Evolutionary conservation across 164 flowering plant genomes (phyloP).

Genomic region (Protea cynaroides): DNA sequence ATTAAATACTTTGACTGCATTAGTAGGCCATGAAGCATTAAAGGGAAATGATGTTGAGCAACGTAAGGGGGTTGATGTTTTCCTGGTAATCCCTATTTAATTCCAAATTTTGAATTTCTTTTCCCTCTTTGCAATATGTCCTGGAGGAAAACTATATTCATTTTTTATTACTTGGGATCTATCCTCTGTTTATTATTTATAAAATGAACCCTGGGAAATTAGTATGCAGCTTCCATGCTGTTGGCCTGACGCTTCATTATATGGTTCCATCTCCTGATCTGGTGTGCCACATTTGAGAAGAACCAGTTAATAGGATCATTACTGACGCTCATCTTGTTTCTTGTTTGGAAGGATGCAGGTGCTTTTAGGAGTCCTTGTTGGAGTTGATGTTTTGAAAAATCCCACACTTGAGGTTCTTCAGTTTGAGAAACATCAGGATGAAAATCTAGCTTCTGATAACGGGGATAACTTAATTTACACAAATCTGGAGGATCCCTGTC

Average conservation of each 20-base stretch:
- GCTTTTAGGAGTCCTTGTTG: slow-evolving; percentile 82
- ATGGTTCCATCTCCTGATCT: background rate
- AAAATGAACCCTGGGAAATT: background rate
- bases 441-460: slow-evolving; percentile 24
- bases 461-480: slow-evolving; percentile 16
- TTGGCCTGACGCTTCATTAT: background rate
- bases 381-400: slow-evolving; percentile 49
- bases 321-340: slow-evolving; percentile 36
- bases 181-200: too few relatives aligned
- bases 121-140: background rate
- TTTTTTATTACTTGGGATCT: background rate
- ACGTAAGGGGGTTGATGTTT: too few relatives aligned
- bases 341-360: slow-evolving; percentile 95
- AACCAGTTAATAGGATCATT: background rate
- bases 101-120: background rate
- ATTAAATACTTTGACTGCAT: too few relatives aligned
- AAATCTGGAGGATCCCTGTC: slow-evolving; percentile 56
- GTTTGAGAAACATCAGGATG: slow-evolving; percentile 66
- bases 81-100: background rate
- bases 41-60: too few relatives aligned
- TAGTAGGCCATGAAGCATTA: too few relatives aligned
- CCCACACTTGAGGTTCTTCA: slow-evolving; percentile 92
- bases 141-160: background rate
- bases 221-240: background rate
- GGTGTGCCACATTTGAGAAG: background rate